Conservation (phyloP, 2,329 filamentous ascomycete species). For the Chaetomium strumarium region DNA sequence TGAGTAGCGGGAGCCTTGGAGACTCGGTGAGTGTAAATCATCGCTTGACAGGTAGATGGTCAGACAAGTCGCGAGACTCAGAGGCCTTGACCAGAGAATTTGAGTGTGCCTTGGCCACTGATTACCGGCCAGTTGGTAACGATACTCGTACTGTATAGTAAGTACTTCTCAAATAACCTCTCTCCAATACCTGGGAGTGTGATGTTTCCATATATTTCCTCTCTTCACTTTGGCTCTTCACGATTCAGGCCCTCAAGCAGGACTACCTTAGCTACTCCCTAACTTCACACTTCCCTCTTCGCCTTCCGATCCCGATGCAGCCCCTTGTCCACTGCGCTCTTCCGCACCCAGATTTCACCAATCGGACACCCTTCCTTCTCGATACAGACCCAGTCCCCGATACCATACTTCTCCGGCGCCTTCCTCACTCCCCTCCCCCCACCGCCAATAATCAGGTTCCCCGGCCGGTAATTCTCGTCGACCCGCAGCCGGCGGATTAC, state of each 20-base stretch:
- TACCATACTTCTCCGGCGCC: slow-evolving; percentile 58
- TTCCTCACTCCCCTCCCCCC: slow-evolving; percentile 62
- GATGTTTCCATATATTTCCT: no score
- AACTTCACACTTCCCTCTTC: neutral
- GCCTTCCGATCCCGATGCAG: neutral
- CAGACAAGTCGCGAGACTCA: no score
- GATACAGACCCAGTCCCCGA: slow-evolving; percentile 65
- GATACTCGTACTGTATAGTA: no score
- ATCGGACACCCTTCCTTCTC: slow-evolving; percentile 60
- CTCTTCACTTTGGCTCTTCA: no score
- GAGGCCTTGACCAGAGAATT: no score
- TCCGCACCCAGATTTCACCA: slow-evolving; percentile 59
- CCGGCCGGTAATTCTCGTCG: slow-evolving; percentile 62
- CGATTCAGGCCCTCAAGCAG: neutral
- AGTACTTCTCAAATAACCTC: no score
- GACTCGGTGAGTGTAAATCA: no score
- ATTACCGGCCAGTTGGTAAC: no score
- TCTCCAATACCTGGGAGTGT: no score
- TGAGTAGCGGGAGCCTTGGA: no score
- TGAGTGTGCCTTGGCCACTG: no score
- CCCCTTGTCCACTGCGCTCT: slow-evolving; percentile 17
- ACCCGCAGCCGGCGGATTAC: slow-evolving; percentile 65
- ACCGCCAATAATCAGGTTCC: slow-evolving; percentile 74
- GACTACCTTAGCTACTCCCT: neutral
- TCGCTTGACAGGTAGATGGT: no score